These are phyloP conservation scores for Podospora pseudocomata DNA, from an alignment of 495 filamentous ascomycete genomes.

Conservation along the genomic window DNA sequence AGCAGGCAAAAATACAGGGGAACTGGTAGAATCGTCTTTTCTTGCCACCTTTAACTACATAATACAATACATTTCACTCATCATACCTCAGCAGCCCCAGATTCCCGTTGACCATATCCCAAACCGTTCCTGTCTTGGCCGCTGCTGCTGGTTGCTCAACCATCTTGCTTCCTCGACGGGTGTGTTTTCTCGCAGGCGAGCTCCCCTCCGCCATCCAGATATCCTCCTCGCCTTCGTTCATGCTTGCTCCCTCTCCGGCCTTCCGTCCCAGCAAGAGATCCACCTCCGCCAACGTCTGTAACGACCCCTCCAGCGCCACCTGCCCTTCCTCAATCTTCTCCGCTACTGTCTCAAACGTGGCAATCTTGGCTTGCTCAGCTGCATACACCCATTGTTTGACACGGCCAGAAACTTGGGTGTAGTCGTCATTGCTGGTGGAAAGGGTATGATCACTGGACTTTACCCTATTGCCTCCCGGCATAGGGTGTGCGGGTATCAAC, in stretches of 20 bases:
- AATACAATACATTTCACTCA: slow-evolving; percentile 1
- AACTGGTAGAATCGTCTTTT: background rate
- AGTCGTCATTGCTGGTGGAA: slow-evolving; percentile 22
- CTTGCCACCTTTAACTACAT: background rate
- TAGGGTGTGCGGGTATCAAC: slow-evolving; percentile 59
- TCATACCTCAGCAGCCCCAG: slow-evolving; percentile 38
- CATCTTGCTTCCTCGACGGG: slow-evolving; percentile 22
- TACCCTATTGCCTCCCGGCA: slow-evolving; percentile 32
- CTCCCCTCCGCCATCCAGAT: slow-evolving; percentile 33
- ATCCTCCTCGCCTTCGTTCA: slow-evolving; percentile 27
- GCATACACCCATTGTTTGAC: slow-evolving; percentile 51
- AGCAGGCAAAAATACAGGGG: background rate
- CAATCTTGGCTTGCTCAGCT: slow-evolving; percentile 47
- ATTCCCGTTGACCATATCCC: slow-evolving; percentile 44
- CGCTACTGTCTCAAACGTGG: slow-evolving; percentile 44
- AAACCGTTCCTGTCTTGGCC: slow-evolving; percentile 29
- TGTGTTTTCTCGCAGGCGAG: slow-evolving; percentile 30
- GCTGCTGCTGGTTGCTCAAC: slow-evolving; percentile 18
- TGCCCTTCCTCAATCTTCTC: slow-evolving; percentile 49
- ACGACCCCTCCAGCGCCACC: slow-evolving; percentile 41
- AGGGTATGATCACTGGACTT: slow-evolving; percentile 27
- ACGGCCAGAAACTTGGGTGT: slow-evolving; percentile 34
- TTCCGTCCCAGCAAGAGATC: slow-evolving; percentile 34
- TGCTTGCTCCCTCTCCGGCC: slow-evolving; percentile 15
- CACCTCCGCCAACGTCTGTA: slow-evolving; percentile 38